Evolutionary conservation across 1,139 yeast genomes (phyloP).

Genomic region (Hyphopichia burtonii): DNA sequence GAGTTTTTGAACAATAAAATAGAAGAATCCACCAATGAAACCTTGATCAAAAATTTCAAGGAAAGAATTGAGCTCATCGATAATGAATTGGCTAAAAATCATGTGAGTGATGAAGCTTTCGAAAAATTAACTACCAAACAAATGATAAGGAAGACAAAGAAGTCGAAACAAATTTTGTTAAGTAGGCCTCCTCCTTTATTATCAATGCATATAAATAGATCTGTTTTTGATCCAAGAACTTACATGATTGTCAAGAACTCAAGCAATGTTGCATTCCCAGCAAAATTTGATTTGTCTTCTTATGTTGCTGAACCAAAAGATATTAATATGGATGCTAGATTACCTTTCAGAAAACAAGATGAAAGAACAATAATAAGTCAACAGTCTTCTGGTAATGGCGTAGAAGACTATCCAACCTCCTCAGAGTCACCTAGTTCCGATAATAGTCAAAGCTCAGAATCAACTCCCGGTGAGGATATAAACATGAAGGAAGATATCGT

Average conservation of each 20-base stretch:
- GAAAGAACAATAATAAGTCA: slow-evolving; percentile 10
- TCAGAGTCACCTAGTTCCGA: slow-evolving; percentile 7
- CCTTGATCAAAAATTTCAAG: slow-evolving; percentile 45
- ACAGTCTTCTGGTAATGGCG: slow-evolving; percentile 7
- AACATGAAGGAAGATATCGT: neutral
- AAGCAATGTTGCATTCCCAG: slow-evolving; percentile 76
- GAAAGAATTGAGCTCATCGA: slow-evolving; percentile 57
- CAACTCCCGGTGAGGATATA: slow-evolving; percentile 7
- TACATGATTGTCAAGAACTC: slow-evolving; percentile 82
- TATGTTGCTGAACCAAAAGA: slow-evolving; percentile 71
- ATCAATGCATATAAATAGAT: slow-evolving; percentile 84
- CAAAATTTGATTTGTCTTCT: slow-evolving; percentile 60
- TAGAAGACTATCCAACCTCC: slow-evolving; percentile 1
- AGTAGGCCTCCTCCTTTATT: slow-evolving; percentile 83
- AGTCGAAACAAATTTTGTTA: slow-evolving; percentile 77
- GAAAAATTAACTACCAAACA: slow-evolving; percentile 71
- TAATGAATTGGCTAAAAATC: slow-evolving; percentile 57
- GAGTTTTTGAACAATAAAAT: slow-evolving; percentile 46
- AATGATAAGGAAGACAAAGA: slow-evolving; percentile 72
- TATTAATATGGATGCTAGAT: slow-evolving; percentile 77
- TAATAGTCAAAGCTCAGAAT: slow-evolving; percentile 4
- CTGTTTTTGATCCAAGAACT: slow-evolving; percentile 86
- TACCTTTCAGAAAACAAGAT: slow-evolving; percentile 66
- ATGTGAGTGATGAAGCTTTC: slow-evolving; percentile 78
- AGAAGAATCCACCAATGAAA: slow-evolving; percentile 25